phyloP scores from a whole-genome alignment of 75 land plant genomes.

The Selaginella moellendorffii region DNA sequence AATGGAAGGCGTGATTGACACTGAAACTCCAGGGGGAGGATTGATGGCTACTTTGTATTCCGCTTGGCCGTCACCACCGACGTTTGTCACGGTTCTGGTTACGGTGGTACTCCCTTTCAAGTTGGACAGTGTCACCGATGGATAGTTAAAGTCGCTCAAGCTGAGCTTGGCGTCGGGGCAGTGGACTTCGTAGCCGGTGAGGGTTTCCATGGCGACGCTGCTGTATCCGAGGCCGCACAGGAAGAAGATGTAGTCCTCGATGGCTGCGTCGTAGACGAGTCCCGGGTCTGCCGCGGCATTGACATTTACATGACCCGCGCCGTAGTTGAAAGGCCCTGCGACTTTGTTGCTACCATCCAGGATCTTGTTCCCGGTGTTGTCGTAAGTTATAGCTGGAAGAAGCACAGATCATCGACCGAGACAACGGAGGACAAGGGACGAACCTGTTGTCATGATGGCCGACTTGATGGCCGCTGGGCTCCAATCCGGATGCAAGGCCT shows the following conservation, averaged over 20 bases:
- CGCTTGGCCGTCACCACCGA: not conserved
- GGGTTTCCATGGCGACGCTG: not conserved
- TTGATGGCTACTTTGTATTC: not conserved
- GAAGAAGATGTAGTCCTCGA: not conserved
- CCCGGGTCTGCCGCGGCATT: conserved; percentile 3
- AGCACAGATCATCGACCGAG: not conserved
- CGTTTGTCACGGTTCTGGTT: conserved; percentile 1
- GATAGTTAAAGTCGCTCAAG: not conserved
- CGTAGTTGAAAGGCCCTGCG: conserved; percentile 7
- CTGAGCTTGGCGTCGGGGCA: not conserved
- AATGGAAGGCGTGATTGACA: not conserved
- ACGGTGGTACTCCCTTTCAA: not conserved
- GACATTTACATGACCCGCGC: not conserved
- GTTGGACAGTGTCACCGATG: conserved; percentile 1
- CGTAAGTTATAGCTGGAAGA: not conserved
- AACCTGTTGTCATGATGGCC: conserved; percentile 7
- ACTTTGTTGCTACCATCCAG: not conserved
- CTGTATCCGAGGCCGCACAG: not conserved
- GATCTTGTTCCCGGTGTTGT: not conserved
- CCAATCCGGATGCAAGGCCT: conserved; percentile 3
- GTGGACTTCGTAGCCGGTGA: not conserved
- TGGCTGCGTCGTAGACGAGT: conserved; percentile 1
- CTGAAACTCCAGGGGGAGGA: not conserved
- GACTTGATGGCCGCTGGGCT: conserved; percentile 8
- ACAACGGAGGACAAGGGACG: not conserved